Conservation (phyloP, 1,284 basidiomycete genomes). For the Fomes fomentarius region DNA sequence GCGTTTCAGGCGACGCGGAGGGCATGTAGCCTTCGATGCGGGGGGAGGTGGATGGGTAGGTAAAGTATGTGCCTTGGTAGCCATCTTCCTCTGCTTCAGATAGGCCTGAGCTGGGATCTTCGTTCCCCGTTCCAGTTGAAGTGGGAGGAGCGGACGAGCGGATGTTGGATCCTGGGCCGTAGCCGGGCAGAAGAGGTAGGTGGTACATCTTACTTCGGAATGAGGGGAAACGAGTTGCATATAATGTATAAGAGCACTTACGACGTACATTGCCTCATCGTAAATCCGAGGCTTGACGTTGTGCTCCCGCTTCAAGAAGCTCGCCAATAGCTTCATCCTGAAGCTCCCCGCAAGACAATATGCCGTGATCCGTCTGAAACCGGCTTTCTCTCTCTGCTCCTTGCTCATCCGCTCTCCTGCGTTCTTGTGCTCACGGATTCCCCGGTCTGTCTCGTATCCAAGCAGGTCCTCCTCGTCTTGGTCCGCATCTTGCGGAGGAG, state of each 20-base stretch:
- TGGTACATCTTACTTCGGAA: constrained; percentile 76
- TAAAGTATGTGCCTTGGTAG: constrained; percentile 86
- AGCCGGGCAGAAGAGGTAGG: constrained; percentile 89
- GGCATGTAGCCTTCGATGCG: constrained; percentile 55
- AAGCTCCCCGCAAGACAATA: constrained; percentile 88
- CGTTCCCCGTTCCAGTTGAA: constrained; percentile 45
- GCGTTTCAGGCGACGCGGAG: constrained; percentile 48
- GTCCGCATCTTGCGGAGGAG: constrained; percentile 55
- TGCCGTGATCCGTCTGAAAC: constrained; percentile 80
- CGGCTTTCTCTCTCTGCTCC: constrained; percentile 73
- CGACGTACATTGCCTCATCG: constrained; percentile 92
- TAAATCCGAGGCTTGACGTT: constrained; percentile 89
- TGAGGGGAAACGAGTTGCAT: background rate
- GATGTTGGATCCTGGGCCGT: constrained; percentile 83
- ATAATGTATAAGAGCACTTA: constrained; percentile 44
- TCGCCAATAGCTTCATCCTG: constrained; percentile 78
- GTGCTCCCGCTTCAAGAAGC: constrained; percentile 91
- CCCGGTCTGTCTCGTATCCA: constrained; percentile 67
- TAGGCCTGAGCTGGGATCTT: constrained; percentile 67
- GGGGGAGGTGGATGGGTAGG: constrained; percentile 33
- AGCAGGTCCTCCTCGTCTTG: constrained; percentile 58
- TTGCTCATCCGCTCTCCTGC: constrained; percentile 83
- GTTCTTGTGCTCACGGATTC: constrained; percentile 74
- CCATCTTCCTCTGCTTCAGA: constrained; percentile 90
- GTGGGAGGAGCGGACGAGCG: constrained; percentile 78